Conservation (phyloP, 768 basidiomycete genomes). For the Tulasnella sp. region DNA sequence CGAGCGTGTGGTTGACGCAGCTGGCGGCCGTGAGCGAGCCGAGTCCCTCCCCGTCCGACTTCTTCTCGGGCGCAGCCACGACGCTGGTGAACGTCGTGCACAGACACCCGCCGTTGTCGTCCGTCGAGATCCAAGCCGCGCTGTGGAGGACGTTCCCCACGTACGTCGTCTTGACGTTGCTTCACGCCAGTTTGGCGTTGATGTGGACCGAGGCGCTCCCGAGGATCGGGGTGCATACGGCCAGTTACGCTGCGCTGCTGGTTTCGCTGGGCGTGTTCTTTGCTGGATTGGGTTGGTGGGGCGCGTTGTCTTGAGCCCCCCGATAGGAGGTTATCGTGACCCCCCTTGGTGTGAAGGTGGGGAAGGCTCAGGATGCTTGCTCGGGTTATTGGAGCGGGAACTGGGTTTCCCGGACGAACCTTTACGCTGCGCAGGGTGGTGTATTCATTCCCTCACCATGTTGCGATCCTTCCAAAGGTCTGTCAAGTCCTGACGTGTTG, state of each 20-base stretch:
- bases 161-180: slow-evolving; percentile 32
- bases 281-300: slow-evolving; percentile 62
- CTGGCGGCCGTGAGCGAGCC: neutral
- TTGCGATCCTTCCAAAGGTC: too few relatives aligned
- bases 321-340: neutral
- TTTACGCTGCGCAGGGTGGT: too few relatives aligned
- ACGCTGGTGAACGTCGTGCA: neutral
- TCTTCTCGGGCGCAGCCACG: neutral
- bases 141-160: slow-evolving; percentile 24
- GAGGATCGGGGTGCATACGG: slow-evolving; percentile 61
- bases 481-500: too few relatives aligned
- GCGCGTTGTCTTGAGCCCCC: slow-evolving; percentile 32
- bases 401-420: too few relatives aligned
- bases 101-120: neutral
- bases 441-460: too few relatives aligned
- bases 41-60: neutral
- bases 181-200: slow-evolving; percentile 46
- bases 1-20: slow-evolving; percentile 15
- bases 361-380: neutral
- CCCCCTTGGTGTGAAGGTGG: neutral
- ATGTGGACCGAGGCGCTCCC: slow-evolving; percentile 64
- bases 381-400: neutral
- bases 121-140: neutral
- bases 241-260: slow-evolving; percentile 57
- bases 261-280: slow-evolving; percentile 61